Percentiles rank a stretch among this genome's conserved stretches.
These are phyloP conservation scores for Pyrenophora graminea DNA, from an alignment of 2,329 filamentous ascomycete species.

Conservation along the genomic window DNA sequence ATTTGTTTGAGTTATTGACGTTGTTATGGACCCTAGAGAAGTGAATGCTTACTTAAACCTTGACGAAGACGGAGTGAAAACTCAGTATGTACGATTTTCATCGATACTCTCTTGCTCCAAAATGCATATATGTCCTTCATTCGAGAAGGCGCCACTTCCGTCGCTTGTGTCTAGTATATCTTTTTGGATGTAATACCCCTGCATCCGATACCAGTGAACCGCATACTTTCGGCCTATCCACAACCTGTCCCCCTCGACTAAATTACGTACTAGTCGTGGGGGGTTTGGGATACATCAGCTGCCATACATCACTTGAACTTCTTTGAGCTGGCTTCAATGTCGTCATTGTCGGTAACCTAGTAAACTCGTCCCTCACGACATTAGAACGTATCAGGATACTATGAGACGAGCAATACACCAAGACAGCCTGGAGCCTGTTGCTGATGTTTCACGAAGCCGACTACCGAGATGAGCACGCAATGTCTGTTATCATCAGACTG, in stretches of 20 bases:
- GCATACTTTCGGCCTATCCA: neutral
- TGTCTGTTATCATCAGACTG: conserved; percentile 9
- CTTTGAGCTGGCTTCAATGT: conserved; percentile 56
- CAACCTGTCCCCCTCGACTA: neutral
- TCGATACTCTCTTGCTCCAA: neutral
- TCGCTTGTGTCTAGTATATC: neutral
- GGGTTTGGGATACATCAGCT: conserved; percentile 58
- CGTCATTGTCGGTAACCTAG: conserved; percentile 47
- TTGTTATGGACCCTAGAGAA: neutral
- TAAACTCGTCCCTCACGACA: conserved; percentile 45
- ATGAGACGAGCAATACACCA: neutral
- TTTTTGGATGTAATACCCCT: neutral
- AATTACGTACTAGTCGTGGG: conserved; percentile 35
- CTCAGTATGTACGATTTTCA: too few relatives aligned
- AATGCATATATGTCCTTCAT: neutral
- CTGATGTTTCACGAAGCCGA: conserved; percentile 51
- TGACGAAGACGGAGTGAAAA: neutral
- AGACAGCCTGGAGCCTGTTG: conserved; percentile 32
- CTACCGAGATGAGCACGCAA: conserved; percentile 39
- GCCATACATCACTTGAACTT: conserved; percentile 57
- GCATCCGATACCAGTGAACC: neutral
- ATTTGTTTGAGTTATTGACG: too few relatives aligned
- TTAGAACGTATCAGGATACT: conserved; percentile 29
- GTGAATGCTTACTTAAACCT: neutral
- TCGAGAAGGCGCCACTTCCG: neutral